These are phyloP conservation scores for Basidiobolus meristosporus DNA, from an alignment of 371 early-diverging fungal species.

Conservation along the genomic window DNA sequence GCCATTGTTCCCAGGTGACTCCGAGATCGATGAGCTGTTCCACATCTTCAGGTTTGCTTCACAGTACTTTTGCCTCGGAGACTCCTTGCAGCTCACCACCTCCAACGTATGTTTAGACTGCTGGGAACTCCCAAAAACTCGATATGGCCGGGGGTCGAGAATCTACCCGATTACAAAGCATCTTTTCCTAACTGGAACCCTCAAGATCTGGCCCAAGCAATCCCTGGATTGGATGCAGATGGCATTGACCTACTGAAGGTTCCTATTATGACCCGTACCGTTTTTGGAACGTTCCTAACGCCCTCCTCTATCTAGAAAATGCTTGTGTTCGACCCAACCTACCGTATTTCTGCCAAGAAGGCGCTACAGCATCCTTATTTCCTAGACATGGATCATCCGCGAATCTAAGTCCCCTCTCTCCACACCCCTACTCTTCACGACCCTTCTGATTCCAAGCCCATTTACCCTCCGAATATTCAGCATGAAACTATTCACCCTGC, in stretches of 20 bases:
- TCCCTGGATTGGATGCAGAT: slow-evolving; percentile 27
- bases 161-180: slow-evolving; percentile 65
- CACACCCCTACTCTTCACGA: no score
- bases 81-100: no score
- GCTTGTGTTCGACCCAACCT: slow-evolving; percentile 59
- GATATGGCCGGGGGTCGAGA: slow-evolving; percentile 71
- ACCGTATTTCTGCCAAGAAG: slow-evolving; percentile 64
- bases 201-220: slow-evolving; percentile 16
- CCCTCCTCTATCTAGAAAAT: slow-evolving; percentile 18
- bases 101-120: slow-evolving; percentile 3
- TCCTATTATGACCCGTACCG: not conserved
- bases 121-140: slow-evolving; percentile 87
- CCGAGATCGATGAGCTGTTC: slow-evolving; percentile 93
- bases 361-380: slow-evolving; percentile 9
- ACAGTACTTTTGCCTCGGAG: no score
- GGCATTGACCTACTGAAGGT: slow-evolving; percentile 44
- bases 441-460: no score
- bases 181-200: slow-evolving; percentile 49
- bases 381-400: not conserved
- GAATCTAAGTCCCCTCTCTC: no score
- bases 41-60: slow-evolving; percentile 52
- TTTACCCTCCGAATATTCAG: no score
- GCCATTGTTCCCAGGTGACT: slow-evolving; percentile 90
- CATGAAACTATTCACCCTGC: no score
- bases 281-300: not conserved